These are phyloP conservation scores for Trametes hirsuta DNA, from an alignment of 1,284 basidiomycete species.

Conservation along the genomic window DNA sequence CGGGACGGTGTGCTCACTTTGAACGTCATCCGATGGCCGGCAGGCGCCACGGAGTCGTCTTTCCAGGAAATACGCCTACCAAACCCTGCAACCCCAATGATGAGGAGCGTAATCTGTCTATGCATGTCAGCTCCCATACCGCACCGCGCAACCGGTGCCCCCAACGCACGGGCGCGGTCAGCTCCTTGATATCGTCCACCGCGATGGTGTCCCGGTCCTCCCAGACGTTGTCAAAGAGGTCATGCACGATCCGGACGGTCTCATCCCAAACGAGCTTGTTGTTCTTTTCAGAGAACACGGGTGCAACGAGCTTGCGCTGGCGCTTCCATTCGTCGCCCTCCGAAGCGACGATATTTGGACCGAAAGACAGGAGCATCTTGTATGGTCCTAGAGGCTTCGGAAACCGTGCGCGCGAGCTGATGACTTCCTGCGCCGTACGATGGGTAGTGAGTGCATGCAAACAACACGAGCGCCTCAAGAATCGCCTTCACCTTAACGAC, in stretches of 20 bases:
- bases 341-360: slow-evolving; percentile 58
- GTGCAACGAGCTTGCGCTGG: slow-evolving; percentile 51
- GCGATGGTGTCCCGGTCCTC: slow-evolving; percentile 33
- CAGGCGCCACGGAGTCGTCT: slow-evolving; percentile 44
- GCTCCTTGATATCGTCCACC: slow-evolving; percentile 38
- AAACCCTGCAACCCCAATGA: slow-evolving; percentile 63
- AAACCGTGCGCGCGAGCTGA: slow-evolving; percentile 31
- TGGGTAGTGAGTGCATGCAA: background rate
- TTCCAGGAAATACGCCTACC: slow-evolving; percentile 55
- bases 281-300: slow-evolving; percentile 49
- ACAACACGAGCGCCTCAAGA: background rate
- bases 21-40: slow-evolving; percentile 57
- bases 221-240: slow-evolving; percentile 44
- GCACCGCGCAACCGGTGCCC: no score
- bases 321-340: slow-evolving; percentile 66
- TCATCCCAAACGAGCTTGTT: slow-evolving; percentile 63
- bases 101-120: slow-evolving; percentile 54
- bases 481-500: slow-evolving; percentile 20
- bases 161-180: slow-evolving; percentile 51
- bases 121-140: no score
- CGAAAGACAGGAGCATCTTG: slow-evolving; percentile 41
- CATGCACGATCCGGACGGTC: slow-evolving; percentile 42
- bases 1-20: slow-evolving; percentile 35
- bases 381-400: slow-evolving; percentile 41
- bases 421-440: slow-evolving; percentile 22